Base-by-base conservation (phyloP, 495 filamentous ascomycete genomes). In the Penicillium angulare region DNA sequence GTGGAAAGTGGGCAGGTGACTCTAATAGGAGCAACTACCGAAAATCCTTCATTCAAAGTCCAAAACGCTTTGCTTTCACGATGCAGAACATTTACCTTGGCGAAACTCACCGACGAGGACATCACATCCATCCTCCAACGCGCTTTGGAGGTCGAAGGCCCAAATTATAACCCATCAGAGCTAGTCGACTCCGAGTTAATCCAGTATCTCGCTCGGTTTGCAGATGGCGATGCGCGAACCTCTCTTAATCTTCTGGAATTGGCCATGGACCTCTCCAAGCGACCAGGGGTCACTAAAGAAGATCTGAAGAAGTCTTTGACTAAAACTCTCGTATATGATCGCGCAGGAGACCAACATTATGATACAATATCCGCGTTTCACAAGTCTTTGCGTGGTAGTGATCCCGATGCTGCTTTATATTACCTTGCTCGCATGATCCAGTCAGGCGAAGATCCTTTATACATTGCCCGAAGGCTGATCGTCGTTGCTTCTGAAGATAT, bases 351-450 rank as follows among this genome's bases (percentile, higher is more conserved):
- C 68, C 88, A 95, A 63, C 93, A 97, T 68, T 98, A 81, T 53
- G 92, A 97, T 61, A 90, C 87, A 42, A 97, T 98, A 57, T 95
- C 89, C 2, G 93, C 93, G 38, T 93, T 98, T 64, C 93, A 98
- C 75, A 98, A 98, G 56, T 90, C 89, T 12, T 81, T 97, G 22
- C 88, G 93, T 15, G 93, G 93, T 17, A 87, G 84, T 45, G 82
- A 93, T 61, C 71, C 92, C 2, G 86, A 97, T 67, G 93, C 91
- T 0, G 77, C 91, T 1, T 76, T 98, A 2, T 97, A 96, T 71
- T 98, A 97, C 65, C 82, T 98, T 5, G 86, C 87, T 3, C 86
- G 93, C 36, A 98, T 98, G 93, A 79, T 98, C n/a, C 85, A 93
- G 53, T 90, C 87, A 1, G 93, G 93, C 32, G 93, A 98, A 66